A percentile compares a stretch with the other conserved stretches of the same genome.
Conservation (phyloP, 1,284 basidiomycete genomes). For the Sporisorium graminicola region DNA sequence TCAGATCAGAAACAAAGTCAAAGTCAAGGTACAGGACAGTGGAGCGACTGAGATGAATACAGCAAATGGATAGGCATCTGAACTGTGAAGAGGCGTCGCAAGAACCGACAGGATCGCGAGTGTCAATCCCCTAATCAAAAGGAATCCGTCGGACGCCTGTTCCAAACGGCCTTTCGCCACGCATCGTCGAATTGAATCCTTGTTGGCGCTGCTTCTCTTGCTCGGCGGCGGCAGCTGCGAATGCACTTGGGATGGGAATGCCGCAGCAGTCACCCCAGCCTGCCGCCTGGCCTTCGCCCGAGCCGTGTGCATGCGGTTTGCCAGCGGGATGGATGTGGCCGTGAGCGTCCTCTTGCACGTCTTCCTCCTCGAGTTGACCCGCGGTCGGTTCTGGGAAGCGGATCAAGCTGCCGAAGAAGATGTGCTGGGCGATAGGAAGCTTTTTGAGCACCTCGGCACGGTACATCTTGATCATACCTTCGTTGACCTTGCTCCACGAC, state of each 20-base stretch:
- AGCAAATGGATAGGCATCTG: neutral
- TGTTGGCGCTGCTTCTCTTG: slow-evolving; percentile 50
- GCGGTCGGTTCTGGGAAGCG: slow-evolving; percentile 75
- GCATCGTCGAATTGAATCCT: slow-evolving; percentile 32
- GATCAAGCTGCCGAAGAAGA: slow-evolving; percentile 89
- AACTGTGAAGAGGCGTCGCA: neutral
- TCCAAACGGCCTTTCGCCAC: slow-evolving; percentile 39
- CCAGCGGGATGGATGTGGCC: slow-evolving; percentile 73
- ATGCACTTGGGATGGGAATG: slow-evolving; percentile 71
- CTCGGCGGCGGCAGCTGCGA: slow-evolving; percentile 71
- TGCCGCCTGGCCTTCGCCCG: slow-evolving; percentile 72
- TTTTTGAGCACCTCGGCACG: slow-evolving; percentile 93
- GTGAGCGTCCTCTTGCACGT: slow-evolving; percentile 74
- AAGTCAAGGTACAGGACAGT: neutral
- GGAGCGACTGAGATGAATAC: neutral
- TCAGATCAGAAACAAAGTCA: neutral
- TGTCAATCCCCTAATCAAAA: slow-evolving; percentile 26
- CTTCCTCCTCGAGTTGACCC: slow-evolving; percentile 68
- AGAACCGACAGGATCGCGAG: neutral
- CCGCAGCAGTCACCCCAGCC: slow-evolving; percentile 85
- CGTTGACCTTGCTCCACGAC: slow-evolving; percentile 96
- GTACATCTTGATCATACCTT: slow-evolving; percentile 99
- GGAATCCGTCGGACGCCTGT: slow-evolving; percentile 43
- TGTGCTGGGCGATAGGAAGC: slow-evolving; percentile 95
- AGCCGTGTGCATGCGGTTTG: slow-evolving; percentile 52